Evolutionary conservation across 805 yeast species (phyloP).

Genomic region (Saturnispora sanitii): DNA sequence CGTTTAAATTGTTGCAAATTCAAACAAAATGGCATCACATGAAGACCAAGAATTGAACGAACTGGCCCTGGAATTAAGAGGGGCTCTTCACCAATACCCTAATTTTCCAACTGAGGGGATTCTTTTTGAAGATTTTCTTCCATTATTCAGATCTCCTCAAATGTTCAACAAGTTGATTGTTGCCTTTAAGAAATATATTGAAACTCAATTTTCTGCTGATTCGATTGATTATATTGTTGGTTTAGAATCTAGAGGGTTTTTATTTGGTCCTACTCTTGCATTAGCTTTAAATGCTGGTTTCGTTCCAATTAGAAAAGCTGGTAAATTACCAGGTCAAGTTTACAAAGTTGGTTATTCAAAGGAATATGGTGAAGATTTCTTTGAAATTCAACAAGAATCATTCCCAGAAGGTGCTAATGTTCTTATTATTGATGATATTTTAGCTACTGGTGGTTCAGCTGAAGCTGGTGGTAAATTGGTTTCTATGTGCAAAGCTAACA

Average conservation of each 20-base stretch:
- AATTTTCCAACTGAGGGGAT: constrained; percentile 93
- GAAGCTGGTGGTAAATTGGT: constrained; percentile 86
- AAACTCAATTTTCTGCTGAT: constrained; percentile 39
- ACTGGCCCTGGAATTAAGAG: constrained; percentile 38
- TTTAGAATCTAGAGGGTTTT: constrained; percentile 91
- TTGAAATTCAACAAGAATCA: constrained; percentile 79
- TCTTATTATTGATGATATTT: constrained; percentile 86
- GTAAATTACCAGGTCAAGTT: constrained; percentile 86
- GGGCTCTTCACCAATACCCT: constrained; percentile 67
- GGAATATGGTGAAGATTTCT: constrained; percentile 87
- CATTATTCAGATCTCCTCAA: constrained; percentile 77
- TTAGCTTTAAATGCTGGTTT: constrained; percentile 82
- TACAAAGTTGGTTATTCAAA: constrained; percentile 65
- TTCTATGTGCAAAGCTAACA: constrained; percentile 52
- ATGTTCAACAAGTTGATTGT: constrained; percentile 71
- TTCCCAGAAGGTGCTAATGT: constrained; percentile 75
- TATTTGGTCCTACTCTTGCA: constrained; percentile 94
- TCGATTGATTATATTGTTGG: constrained; percentile 83
- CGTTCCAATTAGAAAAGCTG: constrained; percentile 90
- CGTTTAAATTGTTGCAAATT: background rate
- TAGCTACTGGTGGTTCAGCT: constrained; percentile 98
- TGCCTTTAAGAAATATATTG: constrained; percentile 71
- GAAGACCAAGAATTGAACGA: constrained; percentile 19
- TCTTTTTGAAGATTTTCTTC: constrained; percentile 91
- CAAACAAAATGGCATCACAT: constrained; percentile 8